A percentile compares a stretch with the other conserved stretches of the same genome.
Conservation (phyloP, 768 basidiomycete species). For the Leccinum incarnatum region DNA sequence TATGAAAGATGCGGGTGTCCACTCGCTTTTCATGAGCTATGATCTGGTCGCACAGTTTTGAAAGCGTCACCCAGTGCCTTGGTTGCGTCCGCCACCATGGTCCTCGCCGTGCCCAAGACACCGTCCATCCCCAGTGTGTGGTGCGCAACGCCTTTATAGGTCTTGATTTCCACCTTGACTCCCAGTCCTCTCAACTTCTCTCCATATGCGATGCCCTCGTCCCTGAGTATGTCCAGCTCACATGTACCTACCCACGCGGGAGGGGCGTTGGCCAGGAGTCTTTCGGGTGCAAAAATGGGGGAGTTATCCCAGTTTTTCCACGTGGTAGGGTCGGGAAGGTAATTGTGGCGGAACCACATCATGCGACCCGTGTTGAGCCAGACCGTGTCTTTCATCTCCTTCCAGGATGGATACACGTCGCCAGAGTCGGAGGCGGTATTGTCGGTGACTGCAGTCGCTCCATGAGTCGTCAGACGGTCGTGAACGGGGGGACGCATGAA, state of each 20-base stretch:
- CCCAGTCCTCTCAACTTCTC: conserved; percentile 53
- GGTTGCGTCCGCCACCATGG: conserved; percentile 21
- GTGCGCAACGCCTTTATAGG: conserved; percentile 61
- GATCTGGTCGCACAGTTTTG: background rate
- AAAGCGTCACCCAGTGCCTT: conserved; percentile 21
- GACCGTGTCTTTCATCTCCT: conserved; percentile 52
- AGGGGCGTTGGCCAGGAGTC: conserved; percentile 48
- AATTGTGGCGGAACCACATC: conserved; percentile 69
- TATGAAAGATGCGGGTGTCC: background rate
- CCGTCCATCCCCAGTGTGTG: conserved; percentile 73
- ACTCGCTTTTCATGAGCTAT: background rate
- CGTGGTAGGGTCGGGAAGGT: conserved; percentile 60
- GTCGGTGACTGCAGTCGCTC: conserved; percentile 45
- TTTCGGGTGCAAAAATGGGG: conserved; percentile 64
- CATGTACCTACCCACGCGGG: conserved; percentile 61
- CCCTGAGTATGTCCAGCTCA: conserved; percentile 64
- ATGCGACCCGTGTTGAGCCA: conserved; percentile 62
- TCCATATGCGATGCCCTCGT: conserved; percentile 65
- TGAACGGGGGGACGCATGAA: background rate
- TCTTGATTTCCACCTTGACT: conserved; percentile 49
- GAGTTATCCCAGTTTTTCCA: conserved; percentile 67
- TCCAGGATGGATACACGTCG: conserved; percentile 48
- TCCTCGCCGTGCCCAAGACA: conserved; percentile 11
- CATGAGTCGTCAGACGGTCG: background rate
- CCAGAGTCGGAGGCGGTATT: conserved; percentile 54